Evolutionary conservation across 2,329 filamentous ascomycete species (phyloP), one percentile per base, ranked within the genome.

Genomic region (Alternaria longipes): DNA sequence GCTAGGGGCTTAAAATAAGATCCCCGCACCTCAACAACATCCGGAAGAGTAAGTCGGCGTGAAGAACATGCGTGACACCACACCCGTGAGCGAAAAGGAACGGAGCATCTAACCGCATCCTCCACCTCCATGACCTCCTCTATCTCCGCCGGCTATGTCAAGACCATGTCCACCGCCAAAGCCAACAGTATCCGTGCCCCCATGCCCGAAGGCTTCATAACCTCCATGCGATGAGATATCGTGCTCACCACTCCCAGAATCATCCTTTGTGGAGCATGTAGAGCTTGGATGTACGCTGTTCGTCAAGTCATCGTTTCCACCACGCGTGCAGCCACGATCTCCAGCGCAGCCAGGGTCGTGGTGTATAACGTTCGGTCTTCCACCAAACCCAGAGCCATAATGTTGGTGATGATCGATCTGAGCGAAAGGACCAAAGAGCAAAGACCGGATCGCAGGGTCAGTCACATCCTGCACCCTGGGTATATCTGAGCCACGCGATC

Each of bases 401-500:
- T 52, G 50, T 20, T 52, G 50, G 22, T 41, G 50, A 41, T 28
- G 50, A 16, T 30, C 50, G 34, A 28, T 30, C 26, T 30, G 34
- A 52, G 32, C 34, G 34, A 41, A 28, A 20, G 50, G 34, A 30
- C 50, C 36, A 52, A 52, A 52, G 36, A 52, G 32, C 24, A 24
- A 41, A 14, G 16, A 14, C 24, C 34, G 50, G 9, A 26, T 41
- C 36, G 50, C 50, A 52, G 50, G 50, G 24, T 41, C 34, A 18
- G 36, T 52, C 50, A 52, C 36, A 41, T 52, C 50, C 36, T 52
- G 50, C 16, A 52, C 34, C 22, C n/a, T 41, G 36, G 50, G 36
- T 28, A n/a, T 22, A 20, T 41, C 30, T 24, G 24, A 52, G 20
- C 22, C 36, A 26, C 50, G 50, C 36, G 50, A 41, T 41, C 34